Evolutionary conservation across 768 basidiomycete genomes (phyloP).

Genomic region (Dioszegia crocea): DNA sequence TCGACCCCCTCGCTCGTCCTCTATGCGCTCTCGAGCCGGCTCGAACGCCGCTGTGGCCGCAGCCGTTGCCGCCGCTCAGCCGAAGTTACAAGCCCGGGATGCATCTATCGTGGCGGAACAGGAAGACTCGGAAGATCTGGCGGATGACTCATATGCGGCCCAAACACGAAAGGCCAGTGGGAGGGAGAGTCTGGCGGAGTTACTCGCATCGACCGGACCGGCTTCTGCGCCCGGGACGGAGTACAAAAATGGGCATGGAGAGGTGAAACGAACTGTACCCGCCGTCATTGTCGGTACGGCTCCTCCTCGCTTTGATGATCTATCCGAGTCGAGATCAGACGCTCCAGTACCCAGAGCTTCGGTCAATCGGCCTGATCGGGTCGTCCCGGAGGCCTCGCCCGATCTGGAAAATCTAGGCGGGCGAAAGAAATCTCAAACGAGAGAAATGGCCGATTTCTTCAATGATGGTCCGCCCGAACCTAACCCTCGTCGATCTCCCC

Average conservation of each 20-base stretch:
- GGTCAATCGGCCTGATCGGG: conserved; percentile 6
- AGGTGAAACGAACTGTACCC: conserved; percentile 23
- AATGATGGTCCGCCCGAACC: neutral
- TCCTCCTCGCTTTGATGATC: conserved; percentile 17
- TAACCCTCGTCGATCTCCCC: neutral
- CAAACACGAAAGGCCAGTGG: neutral
- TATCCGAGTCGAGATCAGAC: neutral
- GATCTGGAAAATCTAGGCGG: neutral
- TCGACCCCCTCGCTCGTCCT: neutral
- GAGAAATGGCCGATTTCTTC: conserved; percentile 6
- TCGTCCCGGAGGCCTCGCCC: too few species aligned
- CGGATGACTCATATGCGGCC: neutral
- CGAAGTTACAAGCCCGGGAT: conserved; percentile 13
- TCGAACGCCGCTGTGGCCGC: neutral
- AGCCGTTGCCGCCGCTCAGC: neutral
- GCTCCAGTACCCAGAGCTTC: neutral
- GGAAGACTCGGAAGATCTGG: conserved; percentile 1
- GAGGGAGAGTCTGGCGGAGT: conserved; percentile 35
- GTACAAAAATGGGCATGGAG: neutral
- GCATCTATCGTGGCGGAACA: conserved; percentile 1
- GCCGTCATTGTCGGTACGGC: conserved; percentile 39
- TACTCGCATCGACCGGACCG: conserved; percentile 19
- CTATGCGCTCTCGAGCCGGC: neutral
- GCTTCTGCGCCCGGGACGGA: neutral
- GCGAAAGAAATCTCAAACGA: neutral